Conservation (phyloP, 495 filamentous ascomycete species). For the Aspergillus asperescens region DNA sequence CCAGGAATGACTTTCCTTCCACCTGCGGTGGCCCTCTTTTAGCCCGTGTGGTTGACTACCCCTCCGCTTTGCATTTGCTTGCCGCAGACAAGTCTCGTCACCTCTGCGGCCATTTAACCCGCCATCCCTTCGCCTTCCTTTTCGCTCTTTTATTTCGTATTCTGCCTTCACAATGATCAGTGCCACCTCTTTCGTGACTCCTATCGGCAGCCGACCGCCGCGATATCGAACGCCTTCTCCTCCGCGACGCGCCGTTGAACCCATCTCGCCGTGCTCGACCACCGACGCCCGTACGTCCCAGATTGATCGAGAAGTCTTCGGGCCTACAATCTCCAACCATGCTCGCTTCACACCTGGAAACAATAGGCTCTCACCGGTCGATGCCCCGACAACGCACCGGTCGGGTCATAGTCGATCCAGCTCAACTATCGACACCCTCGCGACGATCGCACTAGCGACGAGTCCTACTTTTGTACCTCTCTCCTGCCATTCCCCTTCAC, state of each 20-base stretch:
- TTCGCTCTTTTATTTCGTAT: slow-evolving; percentile 12
- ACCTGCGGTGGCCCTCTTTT: slow-evolving; percentile 43
- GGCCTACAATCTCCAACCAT: slow-evolving; percentile 26
- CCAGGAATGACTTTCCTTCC: slow-evolving; percentile 45
- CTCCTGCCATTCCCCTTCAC: slow-evolving; percentile 32
- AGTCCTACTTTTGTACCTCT: slow-evolving; percentile 42
- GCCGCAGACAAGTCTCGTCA: slow-evolving; percentile 36
- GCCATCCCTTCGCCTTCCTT: slow-evolving; percentile 10
- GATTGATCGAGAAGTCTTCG: slow-evolving; percentile 29
- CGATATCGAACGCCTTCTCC: slow-evolving; percentile 53
- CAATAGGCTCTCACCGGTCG: slow-evolving; percentile 15
- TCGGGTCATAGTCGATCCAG: slow-evolving; percentile 44
- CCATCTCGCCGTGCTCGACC: slow-evolving; percentile 43
- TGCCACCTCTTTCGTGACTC: slow-evolving; percentile 43
- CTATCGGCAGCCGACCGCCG: slow-evolving; percentile 38
- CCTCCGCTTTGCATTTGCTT: slow-evolving; percentile 46
- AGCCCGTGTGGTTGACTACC: slow-evolving; percentile 44
- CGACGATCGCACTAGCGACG: slow-evolving; percentile 51
- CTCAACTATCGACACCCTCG: slow-evolving; percentile 50
- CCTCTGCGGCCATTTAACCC: slow-evolving; percentile 17
- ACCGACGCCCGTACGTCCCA: slow-evolving; percentile 30
- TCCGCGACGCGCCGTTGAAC: slow-evolving; percentile 50
- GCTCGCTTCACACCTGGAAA: slow-evolving; percentile 25
- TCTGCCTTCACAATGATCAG: slow-evolving; percentile 35
- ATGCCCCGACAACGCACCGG: slow-evolving; percentile 28